Percentiles rank a stretch among this genome's conserved stretches.
Evolutionary conservation across 2,329 filamentous ascomycete species (phyloP).

Genomic region (Botrytis elliptica): DNA sequence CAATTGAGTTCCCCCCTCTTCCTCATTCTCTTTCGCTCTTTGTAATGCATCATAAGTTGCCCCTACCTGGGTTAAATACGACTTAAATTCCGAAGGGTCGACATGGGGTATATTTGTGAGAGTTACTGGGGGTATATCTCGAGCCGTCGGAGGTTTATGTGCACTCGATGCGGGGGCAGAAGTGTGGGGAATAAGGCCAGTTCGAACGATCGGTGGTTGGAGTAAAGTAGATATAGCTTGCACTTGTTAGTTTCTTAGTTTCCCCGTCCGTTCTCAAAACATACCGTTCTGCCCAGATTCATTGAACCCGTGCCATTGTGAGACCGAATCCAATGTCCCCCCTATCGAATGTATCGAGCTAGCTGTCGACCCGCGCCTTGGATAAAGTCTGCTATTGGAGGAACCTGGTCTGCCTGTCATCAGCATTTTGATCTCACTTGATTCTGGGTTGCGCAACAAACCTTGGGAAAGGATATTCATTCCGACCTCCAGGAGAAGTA

Average conservation of each 20-base stretch:
- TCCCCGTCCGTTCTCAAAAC: slow-evolving; percentile 24
- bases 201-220: slow-evolving; percentile 84
- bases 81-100: slow-evolving; percentile 74
- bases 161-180: slow-evolving; percentile 65
- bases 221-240: slow-evolving; percentile 90
- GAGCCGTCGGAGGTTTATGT: slow-evolving; percentile 78
- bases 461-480: slow-evolving; percentile 57
- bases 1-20: slow-evolving; percentile 51
- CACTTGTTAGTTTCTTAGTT: slow-evolving; percentile 21
- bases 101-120: slow-evolving; percentile 85
- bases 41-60: slow-evolving; percentile 86
- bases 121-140: slow-evolving; percentile 90
- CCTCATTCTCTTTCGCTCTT: slow-evolving; percentile 74
- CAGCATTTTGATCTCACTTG: slow-evolving; percentile 48
- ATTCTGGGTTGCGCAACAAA: slow-evolving; percentile 27
- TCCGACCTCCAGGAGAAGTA: slow-evolving; percentile 42
- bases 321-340: slow-evolving; percentile 73
- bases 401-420: slow-evolving; percentile 35
- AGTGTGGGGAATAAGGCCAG: slow-evolving; percentile 78
- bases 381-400: slow-evolving; percentile 43
- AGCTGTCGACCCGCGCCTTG: slow-evolving; percentile 76
- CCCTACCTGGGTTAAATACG: slow-evolving; percentile 83
- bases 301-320: slow-evolving; percentile 54
- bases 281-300: slow-evolving; percentile 84
- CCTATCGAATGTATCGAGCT: slow-evolving; percentile 88